Evolutionary conservation across 2,329 filamentous ascomycete genomes (phyloP).

Genomic region (Fusarium chaquense): DNA sequence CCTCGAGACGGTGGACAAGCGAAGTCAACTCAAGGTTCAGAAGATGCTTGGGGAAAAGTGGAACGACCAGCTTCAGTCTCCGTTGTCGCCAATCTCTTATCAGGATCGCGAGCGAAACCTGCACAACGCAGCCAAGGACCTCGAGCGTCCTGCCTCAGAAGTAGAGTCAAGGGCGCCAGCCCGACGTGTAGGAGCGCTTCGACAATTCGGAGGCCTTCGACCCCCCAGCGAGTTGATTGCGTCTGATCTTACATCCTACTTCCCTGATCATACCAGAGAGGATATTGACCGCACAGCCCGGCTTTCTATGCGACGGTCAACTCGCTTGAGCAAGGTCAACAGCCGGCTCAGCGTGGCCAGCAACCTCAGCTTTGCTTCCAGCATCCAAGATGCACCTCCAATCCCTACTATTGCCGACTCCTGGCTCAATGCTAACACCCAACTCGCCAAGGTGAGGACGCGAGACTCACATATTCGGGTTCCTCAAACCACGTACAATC

Average conservation of each 20-base stretch:
- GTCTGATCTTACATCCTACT: constrained; percentile 95
- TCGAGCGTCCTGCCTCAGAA: constrained; percentile 67
- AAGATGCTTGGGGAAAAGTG: constrained; percentile 90
- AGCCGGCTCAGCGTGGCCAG: constrained; percentile 94
- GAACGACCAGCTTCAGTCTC: constrained; percentile 83
- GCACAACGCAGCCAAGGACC: constrained; percentile 67
- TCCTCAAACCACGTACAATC: constrained; percentile 63
- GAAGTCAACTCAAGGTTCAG: constrained; percentile 88
- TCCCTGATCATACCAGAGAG: constrained; percentile 92
- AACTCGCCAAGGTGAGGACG: constrained; percentile 55
- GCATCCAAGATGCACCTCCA: constrained; percentile 90
- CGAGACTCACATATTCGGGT: constrained; percentile 64
- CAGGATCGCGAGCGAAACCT: constrained; percentile 77
- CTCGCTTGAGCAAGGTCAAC: constrained; percentile 90
- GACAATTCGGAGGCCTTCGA: constrained; percentile 89
- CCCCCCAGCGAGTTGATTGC: constrained; percentile 98
- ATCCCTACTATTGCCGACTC: constrained; percentile 95
- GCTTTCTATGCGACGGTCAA: constrained; percentile 89
- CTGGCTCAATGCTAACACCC: constrained; percentile 74
- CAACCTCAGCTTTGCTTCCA: constrained; percentile 92
- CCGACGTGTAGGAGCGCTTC: constrained; percentile 67
- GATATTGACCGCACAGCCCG: constrained; percentile 96
- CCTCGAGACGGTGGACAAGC: constrained; percentile 74
- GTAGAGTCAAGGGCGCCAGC: constrained; percentile 58
- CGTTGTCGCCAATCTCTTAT: constrained; percentile 83